These are phyloP conservation scores for Melanomma pulvis-pyrius DNA, from an alignment of 495 filamentous ascomycete species.

Conservation along the genomic window DNA sequence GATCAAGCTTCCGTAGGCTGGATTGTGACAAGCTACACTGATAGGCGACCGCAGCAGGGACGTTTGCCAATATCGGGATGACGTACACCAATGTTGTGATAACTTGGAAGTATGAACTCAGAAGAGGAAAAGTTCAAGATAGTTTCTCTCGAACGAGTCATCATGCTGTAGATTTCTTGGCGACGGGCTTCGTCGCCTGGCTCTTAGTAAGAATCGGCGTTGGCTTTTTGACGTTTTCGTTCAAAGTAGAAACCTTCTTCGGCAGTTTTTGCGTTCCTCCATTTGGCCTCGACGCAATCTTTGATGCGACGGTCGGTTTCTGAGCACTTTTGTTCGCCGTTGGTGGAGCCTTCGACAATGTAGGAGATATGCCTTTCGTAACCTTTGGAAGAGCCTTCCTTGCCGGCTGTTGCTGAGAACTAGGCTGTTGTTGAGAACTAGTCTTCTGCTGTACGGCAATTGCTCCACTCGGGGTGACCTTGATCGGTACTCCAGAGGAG, in stretches of 20 bases:
- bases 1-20: no score
- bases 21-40: no score
- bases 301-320: neutral
- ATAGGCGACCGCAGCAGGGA: no score
- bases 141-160: neutral
- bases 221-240: slow-evolving; percentile 8
- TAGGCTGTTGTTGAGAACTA: slow-evolving; percentile 4
- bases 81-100: no score
- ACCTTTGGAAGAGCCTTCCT: neutral
- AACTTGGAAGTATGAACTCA: no score
- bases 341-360: neutral
- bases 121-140: neutral
- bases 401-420: neutral
- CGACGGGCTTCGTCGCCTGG: neutral
- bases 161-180: slow-evolving; percentile 13
- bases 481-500: slow-evolving; percentile 27
- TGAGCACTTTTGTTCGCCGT: neutral
- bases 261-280: neutral
- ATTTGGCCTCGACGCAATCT: neutral
- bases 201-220: slow-evolving; percentile 4
- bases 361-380: neutral
- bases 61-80: no score
- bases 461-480: slow-evolving; percentile 24
- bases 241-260: neutral
- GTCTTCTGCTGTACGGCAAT: slow-evolving; percentile 22